phyloP scores from a whole-genome alignment of 805 yeast genomes.

The Naumovozyma baii region DNA sequence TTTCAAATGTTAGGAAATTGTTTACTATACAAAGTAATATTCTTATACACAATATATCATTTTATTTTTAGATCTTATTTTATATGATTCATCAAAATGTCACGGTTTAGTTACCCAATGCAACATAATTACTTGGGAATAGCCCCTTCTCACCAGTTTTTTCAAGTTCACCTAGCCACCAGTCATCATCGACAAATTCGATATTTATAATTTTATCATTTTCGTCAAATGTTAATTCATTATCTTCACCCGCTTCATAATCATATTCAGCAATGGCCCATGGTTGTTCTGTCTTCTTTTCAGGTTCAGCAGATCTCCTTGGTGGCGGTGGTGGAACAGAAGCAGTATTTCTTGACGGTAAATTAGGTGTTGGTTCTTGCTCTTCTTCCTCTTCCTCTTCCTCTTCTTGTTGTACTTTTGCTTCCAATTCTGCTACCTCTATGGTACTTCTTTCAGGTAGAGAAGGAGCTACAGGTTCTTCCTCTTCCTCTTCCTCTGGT shows the following conservation, averaged over 20 bases:
- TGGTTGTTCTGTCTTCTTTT: constrained; percentile 12
- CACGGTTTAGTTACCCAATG: constrained; percentile 17
- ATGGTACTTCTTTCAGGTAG: constrained; percentile 9
- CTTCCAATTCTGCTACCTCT: constrained; percentile 8
- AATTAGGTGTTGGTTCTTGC: constrained; percentile 18
- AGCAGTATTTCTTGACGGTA: constrained; percentile 19
- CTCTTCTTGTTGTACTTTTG: constrained; percentile 19
- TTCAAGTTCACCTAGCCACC: constrained; percentile 87
- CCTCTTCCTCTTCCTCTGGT: constrained; percentile 9
- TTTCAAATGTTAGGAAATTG: too few species aligned
- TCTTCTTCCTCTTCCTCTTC: constrained; percentile 19
- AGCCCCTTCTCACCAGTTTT: constrained; percentile 64
- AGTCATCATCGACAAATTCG: constrained; percentile 85
- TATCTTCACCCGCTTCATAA: constrained; percentile 87
- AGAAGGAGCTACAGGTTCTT: constrained; percentile 9
- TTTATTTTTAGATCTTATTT: too few species aligned
- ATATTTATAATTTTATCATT: constrained; percentile 76
- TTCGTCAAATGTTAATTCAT: constrained; percentile 76
- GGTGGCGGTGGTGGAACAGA: constrained; percentile 28
- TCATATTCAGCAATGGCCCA: constrained; percentile 78
- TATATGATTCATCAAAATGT: too few species aligned
- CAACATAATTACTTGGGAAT: constrained; percentile 89
- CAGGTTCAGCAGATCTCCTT: constrained; percentile 12
- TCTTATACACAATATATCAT: too few species aligned
- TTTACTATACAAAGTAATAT: too few species aligned